Base-by-base conservation (phyloP, 169 alveolate genomes). In the Theileria parva region DNA sequence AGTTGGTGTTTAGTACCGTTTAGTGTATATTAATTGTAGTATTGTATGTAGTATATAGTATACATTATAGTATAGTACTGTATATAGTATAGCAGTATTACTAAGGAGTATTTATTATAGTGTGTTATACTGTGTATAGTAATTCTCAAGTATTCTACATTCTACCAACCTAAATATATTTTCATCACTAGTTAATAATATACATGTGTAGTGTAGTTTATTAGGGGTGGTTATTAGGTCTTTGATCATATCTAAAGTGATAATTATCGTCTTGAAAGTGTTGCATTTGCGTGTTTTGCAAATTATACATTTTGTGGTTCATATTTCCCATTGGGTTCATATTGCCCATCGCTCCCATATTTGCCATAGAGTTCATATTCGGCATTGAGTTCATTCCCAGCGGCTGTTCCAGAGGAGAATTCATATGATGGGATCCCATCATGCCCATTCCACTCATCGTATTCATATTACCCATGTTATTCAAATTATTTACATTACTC, bases 281-380 rank as follows among this genome's bases (percentile, higher is more conserved):
- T 25, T 57, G 66, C 74, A 44, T 65, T 25, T 28, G 74, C 74
- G 27, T 19, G 57, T 65, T 32, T 25, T 70, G 78, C 34, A 32
- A 19, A 77, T 70, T 70, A 23, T 70, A 70, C 66, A 70, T 27
- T 27, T 70, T 70, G 67, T 30, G 44, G 55, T 70, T 70, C 74
- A 70, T 27, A 19, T 21, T 19, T 25, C 37, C 37, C 37, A 25
- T 57, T 25, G 34, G 27, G 66, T 19, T 19, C 66, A 57, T 57
- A 5, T 57, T 57, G 0, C 37, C 32, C 66, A 57, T 57, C 37
- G 66, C 13, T 25, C 66, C 66, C 66, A 57, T 57, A n/a, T 57
- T 57, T 44, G 53, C 17, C 37, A 57, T 57, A 3, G 66, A 57
- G 66, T 57, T 57, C 66, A 57, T 57, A 25, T 57, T 57, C 66